Evolutionary conservation across 139 green algal genomes (phyloP).

Genomic region (Coccomyxa sp.): DNA sequence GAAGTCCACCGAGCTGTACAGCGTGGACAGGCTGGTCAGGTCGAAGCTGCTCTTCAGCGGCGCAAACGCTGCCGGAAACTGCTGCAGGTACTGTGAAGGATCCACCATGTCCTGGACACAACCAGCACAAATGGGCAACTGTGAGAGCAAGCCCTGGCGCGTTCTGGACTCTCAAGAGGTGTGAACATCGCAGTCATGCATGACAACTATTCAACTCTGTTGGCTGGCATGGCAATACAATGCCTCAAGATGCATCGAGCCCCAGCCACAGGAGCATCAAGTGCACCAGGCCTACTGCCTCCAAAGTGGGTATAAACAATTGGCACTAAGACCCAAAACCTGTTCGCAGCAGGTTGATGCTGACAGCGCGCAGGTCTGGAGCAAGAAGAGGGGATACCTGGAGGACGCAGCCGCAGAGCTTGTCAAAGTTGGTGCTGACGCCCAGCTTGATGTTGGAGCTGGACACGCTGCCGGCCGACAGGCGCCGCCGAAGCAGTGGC

Average conservation of each 20-base stretch:
- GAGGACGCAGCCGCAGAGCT: slow-evolving; percentile 30
- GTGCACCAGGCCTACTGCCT: neutral
- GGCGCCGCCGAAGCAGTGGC: slow-evolving; percentile 10
- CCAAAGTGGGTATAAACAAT: neutral
- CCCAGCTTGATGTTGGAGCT: slow-evolving; percentile 20
- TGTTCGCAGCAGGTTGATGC: neutral
- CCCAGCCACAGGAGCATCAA: neutral
- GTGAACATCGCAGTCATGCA: neutral
- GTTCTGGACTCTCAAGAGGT: neutral
- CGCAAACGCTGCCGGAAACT: slow-evolving; percentile 12
- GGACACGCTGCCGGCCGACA: neutral
- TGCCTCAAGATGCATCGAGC: neutral
- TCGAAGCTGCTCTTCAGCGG: slow-evolving; percentile 17
- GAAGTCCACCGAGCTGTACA: slow-evolving; percentile 36
- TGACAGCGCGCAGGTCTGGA: neutral
- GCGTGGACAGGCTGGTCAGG: slow-evolving; percentile 9
- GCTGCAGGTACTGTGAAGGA: slow-evolving; percentile 7
- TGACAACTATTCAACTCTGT: neutral
- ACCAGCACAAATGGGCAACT: neutral
- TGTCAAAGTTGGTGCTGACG: slow-evolving; percentile 32
- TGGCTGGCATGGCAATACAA: neutral
- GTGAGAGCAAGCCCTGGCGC: neutral
- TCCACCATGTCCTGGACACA: slow-evolving; percentile 16
- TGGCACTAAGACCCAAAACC: no score
- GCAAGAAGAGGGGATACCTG: slow-evolving; percentile 2